These are phyloP conservation scores for Selaginella moellendorffii DNA, from an alignment of 75 land plant species.

Conservation along the genomic window DNA sequence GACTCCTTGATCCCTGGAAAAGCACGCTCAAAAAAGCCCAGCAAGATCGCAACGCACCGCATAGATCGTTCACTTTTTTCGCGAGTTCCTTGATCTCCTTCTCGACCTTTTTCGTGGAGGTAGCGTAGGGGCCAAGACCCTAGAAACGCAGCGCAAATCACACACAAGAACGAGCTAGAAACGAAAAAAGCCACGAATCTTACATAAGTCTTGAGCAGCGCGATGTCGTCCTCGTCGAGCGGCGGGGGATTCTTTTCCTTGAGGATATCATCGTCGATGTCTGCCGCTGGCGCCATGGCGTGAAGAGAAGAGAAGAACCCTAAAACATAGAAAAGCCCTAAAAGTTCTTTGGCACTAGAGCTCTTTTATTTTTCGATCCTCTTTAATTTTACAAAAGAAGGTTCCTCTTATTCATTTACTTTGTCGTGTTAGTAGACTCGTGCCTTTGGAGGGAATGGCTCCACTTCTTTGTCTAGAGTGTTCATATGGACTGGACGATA, in stretches of 20 bases:
- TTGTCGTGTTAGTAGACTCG: conserved; percentile 91
- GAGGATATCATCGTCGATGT: conserved; percentile 32
- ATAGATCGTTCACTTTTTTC: conserved; percentile 80
- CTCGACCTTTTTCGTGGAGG: conserved; percentile 62
- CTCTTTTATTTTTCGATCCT: too few species aligned
- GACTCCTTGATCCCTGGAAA: conserved; percentile 87
- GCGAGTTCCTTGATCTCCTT: conserved; percentile 98
- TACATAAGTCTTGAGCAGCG: conserved; percentile 96
- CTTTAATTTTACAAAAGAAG: too few species aligned
- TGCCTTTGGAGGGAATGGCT: conserved; percentile 89
- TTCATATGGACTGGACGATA: conserved; percentile 98
- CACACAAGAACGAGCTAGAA: neutral
- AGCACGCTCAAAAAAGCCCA: neutral
- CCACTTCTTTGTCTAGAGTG: conserved; percentile 88
- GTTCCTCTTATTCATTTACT: too few species aligned
- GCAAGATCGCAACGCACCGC: conserved; percentile 58
- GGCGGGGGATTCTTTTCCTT: conserved; percentile 87
- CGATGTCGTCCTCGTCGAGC: conserved; percentile 95
- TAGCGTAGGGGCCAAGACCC: conserved; percentile 97
- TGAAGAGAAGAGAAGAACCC: too few species aligned
- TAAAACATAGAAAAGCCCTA: neutral
- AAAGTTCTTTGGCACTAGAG: too few species aligned
- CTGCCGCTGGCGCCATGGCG: neutral
- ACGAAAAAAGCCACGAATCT: too few species aligned
- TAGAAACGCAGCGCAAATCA: conserved; percentile 13